Percentiles rank a stretch among this genome's conserved stretches.
Evolutionary conservation across 257 asterid genomes (phyloP).

Genomic region (Penstemon davidsonii): DNA sequence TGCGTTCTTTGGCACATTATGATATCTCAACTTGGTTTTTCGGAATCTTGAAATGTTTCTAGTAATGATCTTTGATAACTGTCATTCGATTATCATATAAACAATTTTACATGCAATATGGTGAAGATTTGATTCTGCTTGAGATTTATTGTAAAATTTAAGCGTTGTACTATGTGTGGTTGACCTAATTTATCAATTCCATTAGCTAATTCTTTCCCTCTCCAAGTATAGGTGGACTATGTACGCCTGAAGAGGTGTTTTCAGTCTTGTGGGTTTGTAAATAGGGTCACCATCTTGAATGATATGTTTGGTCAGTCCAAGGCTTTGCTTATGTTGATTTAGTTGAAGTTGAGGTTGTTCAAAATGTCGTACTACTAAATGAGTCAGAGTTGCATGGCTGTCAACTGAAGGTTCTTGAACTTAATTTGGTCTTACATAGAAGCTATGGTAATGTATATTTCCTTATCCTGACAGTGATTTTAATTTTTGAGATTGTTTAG

Average conservation of each 20-base stretch:
- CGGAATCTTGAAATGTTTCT: too few species aligned
- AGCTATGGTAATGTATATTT: background rate
- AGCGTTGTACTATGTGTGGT: background rate
- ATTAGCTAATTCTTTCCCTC: constrained; percentile 8
- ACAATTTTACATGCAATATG: too few species aligned
- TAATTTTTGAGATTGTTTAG: constrained; percentile 32
- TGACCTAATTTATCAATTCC: background rate
- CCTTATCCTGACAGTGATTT: constrained; percentile 2
- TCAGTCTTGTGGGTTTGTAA: too few species aligned
- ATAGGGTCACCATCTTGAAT: too few species aligned
- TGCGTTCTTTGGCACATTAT: too few species aligned
- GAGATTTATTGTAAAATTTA: too few species aligned
- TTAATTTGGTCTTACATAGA: background rate
- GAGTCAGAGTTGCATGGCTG: constrained; percentile 24
- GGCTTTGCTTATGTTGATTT: constrained; percentile 62
- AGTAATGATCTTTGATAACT: too few species aligned
- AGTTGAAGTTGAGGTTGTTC: constrained; percentile 48
- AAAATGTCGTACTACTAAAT: constrained; percentile 41
- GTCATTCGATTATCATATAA: too few species aligned
- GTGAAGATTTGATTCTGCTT: too few species aligned
- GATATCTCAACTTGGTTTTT: too few species aligned
- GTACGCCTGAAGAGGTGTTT: too few species aligned
- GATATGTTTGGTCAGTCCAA: background rate
- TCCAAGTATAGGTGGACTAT: constrained; percentile 40
- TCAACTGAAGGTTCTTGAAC: constrained; percentile 42